Base-by-base conservation (phyloP, 805 yeast species). In the Cyberlindnera americana region DNA sequence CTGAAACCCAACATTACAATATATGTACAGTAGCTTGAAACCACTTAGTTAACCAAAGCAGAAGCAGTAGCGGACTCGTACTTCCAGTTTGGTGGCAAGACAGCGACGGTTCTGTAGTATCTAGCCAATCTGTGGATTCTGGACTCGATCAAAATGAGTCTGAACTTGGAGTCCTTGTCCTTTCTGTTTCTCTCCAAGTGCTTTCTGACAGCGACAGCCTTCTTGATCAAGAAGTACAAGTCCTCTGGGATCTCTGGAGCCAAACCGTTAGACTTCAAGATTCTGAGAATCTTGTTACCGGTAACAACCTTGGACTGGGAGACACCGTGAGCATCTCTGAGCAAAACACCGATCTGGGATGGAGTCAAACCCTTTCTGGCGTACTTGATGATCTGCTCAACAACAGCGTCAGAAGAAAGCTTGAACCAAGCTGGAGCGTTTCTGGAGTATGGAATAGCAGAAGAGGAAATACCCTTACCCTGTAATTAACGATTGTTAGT, bases 201-300 rank as follows among this genome's bases (percentile, higher is more conserved):
- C 87, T 93, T 93, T 89, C 99, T 93, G 74, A 95, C 96, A 59
- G 97, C 68, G 66, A 93, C 98, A 70, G 99, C 99, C 84, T 93
- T 93, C 89, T 91, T 93, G 71, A 93, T 93, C 76, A 93, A 84
- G 77, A 76, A 90, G 93, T 93, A 93, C 66, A 93, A 84, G 73
- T 93, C 99, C 83, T 93, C 99, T 75, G 99, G 99, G 67, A 93
- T 85, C 78, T 93, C 99, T 73, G 99, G 98, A 67, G 98, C 99
- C 68, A 93, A 87, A 83, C 99, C 99, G 81, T 90, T 89, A 54
- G 98, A 85, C 77, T 91, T 93, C 73, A 93, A 83, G 79, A 93
- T 90, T 85, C 99, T 90, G 74, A 93, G 84, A 66, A 93, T 84
- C 87, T 93, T 93, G 96, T 90, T 82, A 81, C 98, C 98, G 62